These are phyloP conservation scores for Plantago major DNA, from an alignment of 257 asterid genomes.

Conservation along the genomic window DNA sequence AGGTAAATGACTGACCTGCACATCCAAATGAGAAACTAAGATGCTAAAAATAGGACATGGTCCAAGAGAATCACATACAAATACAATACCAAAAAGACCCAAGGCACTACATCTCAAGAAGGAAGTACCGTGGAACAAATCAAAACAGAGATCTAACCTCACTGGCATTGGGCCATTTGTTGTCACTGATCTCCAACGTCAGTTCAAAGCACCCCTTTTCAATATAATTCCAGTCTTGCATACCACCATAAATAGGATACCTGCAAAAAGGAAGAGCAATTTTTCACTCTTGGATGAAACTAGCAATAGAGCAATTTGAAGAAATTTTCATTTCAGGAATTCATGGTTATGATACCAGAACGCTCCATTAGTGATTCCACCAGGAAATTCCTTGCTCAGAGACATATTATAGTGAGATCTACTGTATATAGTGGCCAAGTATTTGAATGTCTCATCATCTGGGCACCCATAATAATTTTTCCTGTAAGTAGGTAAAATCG, in stretches of 20 bases:
- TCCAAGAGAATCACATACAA: too few species aligned
- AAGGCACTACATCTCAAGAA: too few species aligned
- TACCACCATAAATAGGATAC: constrained; percentile 97
- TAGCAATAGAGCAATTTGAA: constrained; percentile 14
- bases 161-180: constrained; percentile 83
- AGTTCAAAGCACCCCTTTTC: constrained; percentile 75
- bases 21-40: too few species aligned
- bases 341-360: constrained; percentile 48
- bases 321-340: constrained; percentile 9
- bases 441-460: constrained; percentile 76
- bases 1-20: too few species aligned
- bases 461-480: constrained; percentile 75
- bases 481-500: constrained; percentile 38
- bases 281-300: not conserved
- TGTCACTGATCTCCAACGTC: constrained; percentile 88
- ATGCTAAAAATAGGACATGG: too few species aligned
- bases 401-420: constrained; percentile 90
- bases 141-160: constrained; percentile 57
- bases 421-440: constrained; percentile 73
- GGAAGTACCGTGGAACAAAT: not conserved
- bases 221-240: constrained; percentile 98
- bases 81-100: too few species aligned
- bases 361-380: constrained; percentile 93
- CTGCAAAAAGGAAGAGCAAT: constrained; percentile 37
- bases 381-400: constrained; percentile 78